Conservation (phyloP, 345 rosid species). For the Syzygium aromaticum region DNA sequence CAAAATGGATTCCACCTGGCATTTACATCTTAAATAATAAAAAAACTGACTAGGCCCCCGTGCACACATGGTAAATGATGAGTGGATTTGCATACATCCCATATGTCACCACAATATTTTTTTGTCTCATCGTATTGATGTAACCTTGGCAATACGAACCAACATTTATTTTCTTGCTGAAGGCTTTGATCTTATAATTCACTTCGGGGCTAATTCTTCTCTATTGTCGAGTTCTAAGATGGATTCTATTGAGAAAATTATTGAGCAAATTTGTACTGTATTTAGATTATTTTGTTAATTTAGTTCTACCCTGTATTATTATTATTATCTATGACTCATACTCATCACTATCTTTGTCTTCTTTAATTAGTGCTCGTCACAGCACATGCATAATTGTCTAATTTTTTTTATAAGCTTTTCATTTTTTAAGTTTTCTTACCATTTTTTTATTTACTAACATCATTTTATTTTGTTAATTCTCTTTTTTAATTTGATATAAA, state of each 20-base stretch:
- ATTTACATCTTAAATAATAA: too few species aligned
- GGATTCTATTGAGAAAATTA: neutral
- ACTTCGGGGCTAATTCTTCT: neutral
- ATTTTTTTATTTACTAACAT: neutral
- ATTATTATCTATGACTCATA: neutral
- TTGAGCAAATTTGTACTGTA: neutral
- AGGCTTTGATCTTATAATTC: neutral
- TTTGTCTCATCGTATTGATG: neutral
- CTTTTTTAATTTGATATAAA: neutral
- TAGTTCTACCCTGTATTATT: neutral
- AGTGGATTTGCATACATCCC: neutral
- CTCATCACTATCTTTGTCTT: neutral
- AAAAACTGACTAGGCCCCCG: neutral
- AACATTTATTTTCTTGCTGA: neutral
- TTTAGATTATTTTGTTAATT: neutral
- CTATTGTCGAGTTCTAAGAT: neutral
- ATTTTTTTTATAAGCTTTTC: neutral
- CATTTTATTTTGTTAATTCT: neutral
- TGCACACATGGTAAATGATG: neutral
- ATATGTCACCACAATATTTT: neutral
- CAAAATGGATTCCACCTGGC: neutral
- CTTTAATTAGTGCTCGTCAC: neutral
- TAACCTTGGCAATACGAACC: neutral
- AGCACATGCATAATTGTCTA: neutral
- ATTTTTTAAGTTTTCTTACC: neutral